Evolutionary conservation across 2,329 filamentous ascomycete genomes (phyloP), one percentile per base, ranked within the genome.

Genomic region (Chlorencoelia australis): DNA sequence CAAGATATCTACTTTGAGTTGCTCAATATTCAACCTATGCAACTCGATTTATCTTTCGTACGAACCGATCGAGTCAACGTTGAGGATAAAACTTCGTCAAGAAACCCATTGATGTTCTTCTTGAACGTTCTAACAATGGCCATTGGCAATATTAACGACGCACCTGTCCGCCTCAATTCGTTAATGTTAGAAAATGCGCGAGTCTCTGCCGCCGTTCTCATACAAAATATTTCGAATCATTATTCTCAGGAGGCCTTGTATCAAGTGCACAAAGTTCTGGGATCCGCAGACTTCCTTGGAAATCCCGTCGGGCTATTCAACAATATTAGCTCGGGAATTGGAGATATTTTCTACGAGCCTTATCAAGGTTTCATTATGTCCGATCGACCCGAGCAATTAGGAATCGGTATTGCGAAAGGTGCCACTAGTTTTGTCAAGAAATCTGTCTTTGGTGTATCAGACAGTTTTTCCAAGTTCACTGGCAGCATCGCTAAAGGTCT

Each of bases 121-220:
- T 79, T 96, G 59, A 96, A 98, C 55, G 85, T 96, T 48, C 79
- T 98, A 67, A 96, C 93, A 1, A 98, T 98, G 91, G 94, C 91
- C 10, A 91, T 98, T 53, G 91, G 91, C 46, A 98, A 98, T 53
- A 86, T 98, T 66, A 98, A 98, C 53, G 93, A 98, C 60, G 91
- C 91, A 5, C 93, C 91, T 0, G 79, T 98, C 35, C 79, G 86
- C 31, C 77, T 98, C 56, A 98, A 96, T 45, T 86, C 91, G 1
- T 67, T 98, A 16, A 83, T 98, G 65, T 65, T 98, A 16, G 91
- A 98, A 60, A 98, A 98, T 51, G 88, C 91, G 29, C 78, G 91
- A 18, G 82, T 98, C 4, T 94, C 91, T 0, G 79, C 87, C 6
- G 78, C 80, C 4, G 77, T 94, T 1, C 68, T 98, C 29, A 72